phyloP scores from a whole-genome alignment of 2,329 filamentous ascomycete species.

The Fusarium drepaniforme region DNA sequence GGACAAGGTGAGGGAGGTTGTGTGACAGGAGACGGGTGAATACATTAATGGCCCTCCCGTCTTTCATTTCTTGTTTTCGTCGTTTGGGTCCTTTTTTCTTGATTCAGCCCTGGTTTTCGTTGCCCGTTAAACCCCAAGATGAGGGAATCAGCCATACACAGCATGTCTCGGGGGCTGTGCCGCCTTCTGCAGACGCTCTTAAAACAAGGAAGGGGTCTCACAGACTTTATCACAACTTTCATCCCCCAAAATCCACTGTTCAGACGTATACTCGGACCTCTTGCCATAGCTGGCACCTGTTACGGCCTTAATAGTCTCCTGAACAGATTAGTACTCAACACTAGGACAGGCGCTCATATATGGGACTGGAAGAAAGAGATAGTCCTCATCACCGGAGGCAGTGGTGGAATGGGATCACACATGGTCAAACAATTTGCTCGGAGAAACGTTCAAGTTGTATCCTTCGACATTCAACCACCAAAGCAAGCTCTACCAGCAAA shows the following conservation, averaged over 20 bases:
- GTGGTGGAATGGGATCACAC: conserved; percentile 52
- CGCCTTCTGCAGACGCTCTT: background rate
- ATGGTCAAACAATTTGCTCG: conserved; percentile 38
- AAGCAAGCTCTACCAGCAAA: background rate
- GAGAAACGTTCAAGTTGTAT: conserved; percentile 12
- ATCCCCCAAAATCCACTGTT: background rate
- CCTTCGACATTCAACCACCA: conserved; percentile 12
- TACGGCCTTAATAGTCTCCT: background rate
- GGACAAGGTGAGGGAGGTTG: background rate
- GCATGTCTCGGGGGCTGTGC: background rate
- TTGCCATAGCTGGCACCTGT: background rate
- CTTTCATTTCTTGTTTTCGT: background rate
- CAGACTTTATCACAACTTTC: background rate
- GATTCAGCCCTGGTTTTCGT: background rate
- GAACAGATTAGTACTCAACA: background rate
- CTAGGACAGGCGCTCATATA: background rate
- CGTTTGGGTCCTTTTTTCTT: background rate
- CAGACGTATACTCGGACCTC: background rate
- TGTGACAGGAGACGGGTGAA: background rate
- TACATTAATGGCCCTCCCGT: background rate
- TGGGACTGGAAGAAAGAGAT: conserved; percentile 22
- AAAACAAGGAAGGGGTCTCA: background rate
- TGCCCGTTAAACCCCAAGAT: background rate
- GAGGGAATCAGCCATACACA: background rate
- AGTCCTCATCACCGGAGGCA: conserved; percentile 22